phyloP scores from a whole-genome alignment of 1,284 basidiomycete species.

The Apiotrichum mycotoxinovorans region DNA sequence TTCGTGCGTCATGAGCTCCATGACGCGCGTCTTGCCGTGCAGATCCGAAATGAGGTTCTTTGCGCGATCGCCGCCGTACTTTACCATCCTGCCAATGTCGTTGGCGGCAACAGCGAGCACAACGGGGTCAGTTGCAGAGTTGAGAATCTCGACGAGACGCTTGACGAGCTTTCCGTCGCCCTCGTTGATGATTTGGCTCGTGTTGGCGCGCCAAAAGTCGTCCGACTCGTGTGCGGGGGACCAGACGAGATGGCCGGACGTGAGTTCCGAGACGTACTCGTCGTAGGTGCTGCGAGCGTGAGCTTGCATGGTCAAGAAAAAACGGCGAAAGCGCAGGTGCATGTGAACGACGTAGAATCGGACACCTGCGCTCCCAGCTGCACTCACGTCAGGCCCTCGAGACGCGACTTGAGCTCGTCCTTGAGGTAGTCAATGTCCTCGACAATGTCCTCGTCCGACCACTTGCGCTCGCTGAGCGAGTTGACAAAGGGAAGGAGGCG shows the following conservation, averaged over 20 bases:
- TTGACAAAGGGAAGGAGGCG: slow-evolving; percentile 81
- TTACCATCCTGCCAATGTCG: slow-evolving; percentile 91
- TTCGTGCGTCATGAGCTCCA: slow-evolving; percentile 89
- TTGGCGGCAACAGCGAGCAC: slow-evolving; percentile 85
- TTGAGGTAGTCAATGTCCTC: slow-evolving; percentile 85
- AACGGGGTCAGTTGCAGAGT: slow-evolving; percentile 65
- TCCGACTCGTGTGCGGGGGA: slow-evolving; percentile 93
- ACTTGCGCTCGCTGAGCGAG: slow-evolving; percentile 79
- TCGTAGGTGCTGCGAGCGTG: slow-evolving; percentile 65
- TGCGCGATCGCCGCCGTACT: slow-evolving; percentile 73
- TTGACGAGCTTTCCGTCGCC: slow-evolving; percentile 74
- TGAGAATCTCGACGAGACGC: slow-evolving; percentile 69
- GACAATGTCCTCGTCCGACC: slow-evolving; percentile 88
- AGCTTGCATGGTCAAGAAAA: slow-evolving; percentile 33
- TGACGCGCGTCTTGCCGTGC: slow-evolving; percentile 82
- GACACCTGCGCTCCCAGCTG: background rate
- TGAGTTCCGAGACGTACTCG: slow-evolving; percentile 87
- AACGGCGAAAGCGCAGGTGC: too few relatives aligned
- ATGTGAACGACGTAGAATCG: too few relatives aligned
- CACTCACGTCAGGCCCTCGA: slow-evolving; percentile 63
- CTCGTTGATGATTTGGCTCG: slow-evolving; percentile 78
- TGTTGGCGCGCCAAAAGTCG: slow-evolving; percentile 97
- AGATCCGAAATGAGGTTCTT: slow-evolving; percentile 84
- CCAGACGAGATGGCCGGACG: slow-evolving; percentile 88
- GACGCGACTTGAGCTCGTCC: slow-evolving; percentile 73